These are phyloP conservation scores for Calonectria fujianensis DNA, from an alignment of 2,329 filamentous ascomycete species.

Conservation along the genomic window DNA sequence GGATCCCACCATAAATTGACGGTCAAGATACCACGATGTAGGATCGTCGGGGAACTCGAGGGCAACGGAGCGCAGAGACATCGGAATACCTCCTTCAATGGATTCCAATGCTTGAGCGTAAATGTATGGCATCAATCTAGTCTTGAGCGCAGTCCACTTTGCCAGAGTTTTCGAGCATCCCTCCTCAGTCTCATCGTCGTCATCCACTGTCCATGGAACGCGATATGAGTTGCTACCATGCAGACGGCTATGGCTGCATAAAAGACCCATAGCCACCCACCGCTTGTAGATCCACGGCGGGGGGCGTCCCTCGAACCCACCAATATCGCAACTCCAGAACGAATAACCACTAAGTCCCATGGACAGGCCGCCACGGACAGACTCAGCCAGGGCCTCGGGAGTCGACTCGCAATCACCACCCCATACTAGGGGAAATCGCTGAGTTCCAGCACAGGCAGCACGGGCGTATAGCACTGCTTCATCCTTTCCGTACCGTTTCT, in stretches of 20 bases:
- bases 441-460: constrained; percentile 79
- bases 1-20: constrained; percentile 84
- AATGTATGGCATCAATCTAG: constrained; percentile 72
- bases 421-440: constrained; percentile 83
- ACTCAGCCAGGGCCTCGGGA: constrained; percentile 83
- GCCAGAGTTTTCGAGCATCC: constrained; percentile 71
- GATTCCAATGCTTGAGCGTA: constrained; percentile 65
- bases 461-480: constrained; percentile 81
- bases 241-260: constrained; percentile 82
- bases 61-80: constrained; percentile 79
- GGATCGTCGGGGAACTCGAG: constrained; percentile 83
- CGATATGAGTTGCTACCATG: constrained; percentile 83
- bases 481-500: constrained; percentile 69
- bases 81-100: constrained; percentile 72
- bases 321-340: constrained; percentile 83
- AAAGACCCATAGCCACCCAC: constrained; percentile 84
- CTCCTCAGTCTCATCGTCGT: constrained; percentile 74
- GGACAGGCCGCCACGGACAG: constrained; percentile 78
- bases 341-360: constrained; percentile 79
- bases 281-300: constrained; percentile 83
- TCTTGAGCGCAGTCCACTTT: constrained; percentile 70
- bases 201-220: constrained; percentile 84
- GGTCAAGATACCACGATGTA: constrained; percentile 80
- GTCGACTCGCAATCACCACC: constrained; percentile 86
- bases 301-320: constrained; percentile 82